Conservation (phyloP, 768 basidiomycete species). For the Lactarius sp. region DNA sequence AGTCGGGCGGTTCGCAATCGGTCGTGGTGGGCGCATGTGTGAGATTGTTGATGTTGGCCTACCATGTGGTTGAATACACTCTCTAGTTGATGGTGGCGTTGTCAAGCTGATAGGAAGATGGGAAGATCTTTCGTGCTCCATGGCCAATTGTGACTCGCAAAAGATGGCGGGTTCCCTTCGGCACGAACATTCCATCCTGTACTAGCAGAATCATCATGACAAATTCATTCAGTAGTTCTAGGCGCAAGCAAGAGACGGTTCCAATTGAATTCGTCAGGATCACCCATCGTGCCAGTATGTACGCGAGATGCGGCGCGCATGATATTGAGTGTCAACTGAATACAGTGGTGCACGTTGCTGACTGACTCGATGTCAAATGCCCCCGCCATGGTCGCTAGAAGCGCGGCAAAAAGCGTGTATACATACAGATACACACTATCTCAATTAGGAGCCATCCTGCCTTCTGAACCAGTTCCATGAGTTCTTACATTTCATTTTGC, state of each 20-base stretch:
- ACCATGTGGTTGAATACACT: not conserved
- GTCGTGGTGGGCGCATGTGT: constrained; percentile 1
- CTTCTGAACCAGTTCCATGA: not conserved
- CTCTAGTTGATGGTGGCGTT: constrained; percentile 17
- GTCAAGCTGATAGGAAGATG: constrained; percentile 1
- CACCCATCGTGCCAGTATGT: not conserved
- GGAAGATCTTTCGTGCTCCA: not conserved
- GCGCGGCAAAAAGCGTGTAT: not conserved
- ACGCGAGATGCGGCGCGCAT: constrained; percentile 2
- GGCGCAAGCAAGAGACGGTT: not conserved
- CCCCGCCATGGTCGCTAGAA: not conserved
- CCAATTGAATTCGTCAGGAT: not conserved
- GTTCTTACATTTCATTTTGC: constrained; percentile 1
- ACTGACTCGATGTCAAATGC: not conserved
- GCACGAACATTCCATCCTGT: not conserved
- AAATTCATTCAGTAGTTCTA: not conserved
- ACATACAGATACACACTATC: not conserved
- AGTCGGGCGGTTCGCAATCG: not conserved
- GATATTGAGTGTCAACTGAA: not conserved
- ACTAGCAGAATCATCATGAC: not conserved
- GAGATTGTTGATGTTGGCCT: not conserved
- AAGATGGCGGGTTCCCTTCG: constrained; percentile 6
- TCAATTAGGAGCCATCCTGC: not conserved
- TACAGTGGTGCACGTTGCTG: not conserved
- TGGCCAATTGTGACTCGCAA: not conserved